These are phyloP conservation scores for Colletotrichum chlorophyti DNA, from an alignment of 2,329 filamentous ascomycete genomes.

Conservation along the genomic window DNA sequence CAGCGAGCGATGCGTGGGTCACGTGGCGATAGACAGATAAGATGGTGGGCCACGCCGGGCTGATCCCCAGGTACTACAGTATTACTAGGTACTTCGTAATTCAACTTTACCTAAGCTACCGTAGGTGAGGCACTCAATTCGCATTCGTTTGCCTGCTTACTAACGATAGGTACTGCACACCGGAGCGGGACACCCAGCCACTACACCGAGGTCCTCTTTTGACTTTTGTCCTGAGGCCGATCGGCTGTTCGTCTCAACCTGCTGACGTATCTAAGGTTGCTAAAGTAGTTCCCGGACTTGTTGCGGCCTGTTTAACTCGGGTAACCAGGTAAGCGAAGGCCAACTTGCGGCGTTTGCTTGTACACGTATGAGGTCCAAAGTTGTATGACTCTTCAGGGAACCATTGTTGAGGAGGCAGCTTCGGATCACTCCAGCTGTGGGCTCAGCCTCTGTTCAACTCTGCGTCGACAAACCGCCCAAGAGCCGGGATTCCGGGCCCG, in stretches of 20 bases:
- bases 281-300: constrained; percentile 3
- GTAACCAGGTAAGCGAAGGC: background rate
- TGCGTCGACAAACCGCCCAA: background rate
- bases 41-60: too few species aligned
- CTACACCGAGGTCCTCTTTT: background rate
- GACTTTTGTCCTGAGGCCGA: constrained; percentile 2
- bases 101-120: too few species aligned
- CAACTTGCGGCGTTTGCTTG: background rate
- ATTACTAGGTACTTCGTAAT: too few species aligned
- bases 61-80: too few species aligned
- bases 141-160: too few species aligned
- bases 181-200: background rate
- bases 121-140: too few species aligned
- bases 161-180: too few species aligned
- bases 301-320: background rate
- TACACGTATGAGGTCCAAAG: background rate
- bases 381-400: constrained; percentile 3
- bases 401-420: background rate
- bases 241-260: constrained; percentile 22
- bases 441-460: background rate
- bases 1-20: too few species aligned
- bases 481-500: constrained; percentile 10
- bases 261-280: background rate
- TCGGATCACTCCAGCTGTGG: constrained; percentile 4
- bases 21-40: constrained; percentile 7